These are phyloP conservation scores for Fragilariopsis cylindrus DNA, from an alignment of 108 stramenopile species.

Conservation along the genomic window DNA sequence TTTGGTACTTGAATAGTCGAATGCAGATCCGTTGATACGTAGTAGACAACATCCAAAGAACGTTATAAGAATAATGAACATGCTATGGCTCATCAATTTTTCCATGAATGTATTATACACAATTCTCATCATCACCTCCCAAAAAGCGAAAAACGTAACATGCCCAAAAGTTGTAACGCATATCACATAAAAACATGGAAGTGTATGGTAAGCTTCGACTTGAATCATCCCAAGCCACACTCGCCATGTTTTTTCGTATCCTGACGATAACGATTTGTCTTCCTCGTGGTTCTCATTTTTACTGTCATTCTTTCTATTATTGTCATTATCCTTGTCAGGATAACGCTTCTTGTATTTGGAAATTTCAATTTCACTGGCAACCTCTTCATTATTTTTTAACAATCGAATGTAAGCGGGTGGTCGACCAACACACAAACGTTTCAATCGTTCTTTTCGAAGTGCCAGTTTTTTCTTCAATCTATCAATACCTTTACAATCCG, in stretches of 20 bases:
- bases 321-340: not conserved
- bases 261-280: not conserved
- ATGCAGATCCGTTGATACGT: slow-evolving; percentile 11
- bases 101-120: not conserved
- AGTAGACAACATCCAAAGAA: not conserved
- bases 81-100: not conserved
- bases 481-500: slow-evolving; percentile 8
- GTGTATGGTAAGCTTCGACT: slow-evolving; percentile 1
- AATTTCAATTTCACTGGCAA: not conserved
- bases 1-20: not conserved
- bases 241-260: not conserved
- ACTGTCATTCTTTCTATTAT: not conserved
- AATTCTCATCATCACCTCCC: not conserved
- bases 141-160: not conserved
- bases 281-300: not conserved
- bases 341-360: not conserved
- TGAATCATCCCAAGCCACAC: not conserved
- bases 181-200: slow-evolving; percentile 3
- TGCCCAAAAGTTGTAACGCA: not conserved
- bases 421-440: slow-evolving; percentile 13
- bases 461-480: slow-evolving; percentile 3
- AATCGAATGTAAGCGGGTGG: not conserved
- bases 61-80: not conserved
- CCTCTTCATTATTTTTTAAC: slow-evolving; percentile 4
- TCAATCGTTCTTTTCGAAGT: slow-evolving; percentile 12